Percentiles rank a stretch among this genome's conserved stretches.
Evolutionary conservation across 106 monocot genomes (phyloP).

Genomic region (Xerophyta viscosa): DNA sequence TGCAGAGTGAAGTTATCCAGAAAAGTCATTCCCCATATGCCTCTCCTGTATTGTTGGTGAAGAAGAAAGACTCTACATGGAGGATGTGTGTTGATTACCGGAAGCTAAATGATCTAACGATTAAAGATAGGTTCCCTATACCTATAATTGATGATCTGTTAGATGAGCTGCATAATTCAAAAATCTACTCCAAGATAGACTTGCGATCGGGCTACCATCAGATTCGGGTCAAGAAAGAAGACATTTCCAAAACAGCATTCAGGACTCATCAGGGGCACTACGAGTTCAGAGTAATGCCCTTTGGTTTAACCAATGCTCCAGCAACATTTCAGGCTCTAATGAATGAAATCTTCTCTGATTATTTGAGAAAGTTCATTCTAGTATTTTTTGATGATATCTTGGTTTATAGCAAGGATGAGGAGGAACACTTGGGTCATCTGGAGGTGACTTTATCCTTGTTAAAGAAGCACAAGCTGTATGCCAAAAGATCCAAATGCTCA

Average conservation of each 20-base stretch:
- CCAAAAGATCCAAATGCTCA: not conserved
- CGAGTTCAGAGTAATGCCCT: not conserved
- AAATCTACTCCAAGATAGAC: slow-evolving; percentile 6
- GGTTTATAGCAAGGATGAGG: not conserved
- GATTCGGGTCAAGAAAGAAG: not conserved
- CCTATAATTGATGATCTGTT: slow-evolving; percentile 9
- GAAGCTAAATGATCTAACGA: not conserved
- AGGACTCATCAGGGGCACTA: not conserved
- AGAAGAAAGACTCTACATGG: not conserved
- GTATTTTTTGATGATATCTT: slow-evolving; percentile 4
- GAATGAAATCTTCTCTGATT: not conserved
- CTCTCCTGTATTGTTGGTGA: not conserved
- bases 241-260: slow-evolving; percentile 1
- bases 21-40: not conserved
- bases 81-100: not conserved
- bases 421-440: not conserved
- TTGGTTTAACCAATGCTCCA: not conserved
- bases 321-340: not conserved
- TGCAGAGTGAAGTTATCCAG: not conserved
- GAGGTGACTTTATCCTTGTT: not conserved
- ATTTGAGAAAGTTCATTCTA: not conserved
- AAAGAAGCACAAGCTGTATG: not conserved
- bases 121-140: slow-evolving; percentile 8
- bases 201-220: slow-evolving; percentile 8
- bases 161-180: not conserved